Percentiles rank a stretch among this genome's conserved stretches.
These are phyloP conservation scores for Xanthoconium separans DNA, from an alignment of 1,284 basidiomycete genomes.

Conservation along the genomic window DNA sequence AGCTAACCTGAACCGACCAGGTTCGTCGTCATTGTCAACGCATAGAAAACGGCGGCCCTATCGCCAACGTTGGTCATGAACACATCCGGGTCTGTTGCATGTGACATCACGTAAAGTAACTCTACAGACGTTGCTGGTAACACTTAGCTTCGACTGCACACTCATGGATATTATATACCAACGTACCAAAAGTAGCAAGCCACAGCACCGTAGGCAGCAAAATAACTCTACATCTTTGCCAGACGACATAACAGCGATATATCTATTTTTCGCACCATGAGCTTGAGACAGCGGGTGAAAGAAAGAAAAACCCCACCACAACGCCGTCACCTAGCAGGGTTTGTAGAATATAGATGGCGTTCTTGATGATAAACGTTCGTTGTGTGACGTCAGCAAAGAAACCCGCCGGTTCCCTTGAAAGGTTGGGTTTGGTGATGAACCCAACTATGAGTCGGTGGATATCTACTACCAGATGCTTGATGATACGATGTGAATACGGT, in stretches of 20 bases:
- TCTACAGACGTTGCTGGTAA: conserved; percentile 13
- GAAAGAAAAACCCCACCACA: conserved; percentile 5
- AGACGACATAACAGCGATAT: conserved; percentile 26
- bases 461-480: conserved; percentile 24
- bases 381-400: conserved; percentile 26
- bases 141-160: not conserved
- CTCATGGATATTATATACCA: not conserved
- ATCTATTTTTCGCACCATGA: conserved; percentile 12
- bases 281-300: not conserved
- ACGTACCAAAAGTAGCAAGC: conserved; percentile 19
- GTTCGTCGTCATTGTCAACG: conserved; percentile 23
- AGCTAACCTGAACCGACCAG: conserved; percentile 18
- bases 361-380: conserved; percentile 24
- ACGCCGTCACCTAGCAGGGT: conserved; percentile 29
- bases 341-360: conserved; percentile 20
- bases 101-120: conserved; percentile 8
- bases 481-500: not conserved
- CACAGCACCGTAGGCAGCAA: conserved; percentile 16
- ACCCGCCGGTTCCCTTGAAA: conserved; percentile 12
- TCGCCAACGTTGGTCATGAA: conserved; percentile 21
- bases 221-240: conserved; percentile 16
- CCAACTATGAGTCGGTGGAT: conserved; percentile 23
- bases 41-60: conserved; percentile 26
- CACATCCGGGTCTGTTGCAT: conserved; percentile 12
- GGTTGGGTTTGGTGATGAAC: conserved; percentile 13